Evolutionary conservation across 192 early-diverging fungal genomes (phyloP), one percentile per base, ranked within the genome.

Genomic region (Dissophora globulifera): DNA sequence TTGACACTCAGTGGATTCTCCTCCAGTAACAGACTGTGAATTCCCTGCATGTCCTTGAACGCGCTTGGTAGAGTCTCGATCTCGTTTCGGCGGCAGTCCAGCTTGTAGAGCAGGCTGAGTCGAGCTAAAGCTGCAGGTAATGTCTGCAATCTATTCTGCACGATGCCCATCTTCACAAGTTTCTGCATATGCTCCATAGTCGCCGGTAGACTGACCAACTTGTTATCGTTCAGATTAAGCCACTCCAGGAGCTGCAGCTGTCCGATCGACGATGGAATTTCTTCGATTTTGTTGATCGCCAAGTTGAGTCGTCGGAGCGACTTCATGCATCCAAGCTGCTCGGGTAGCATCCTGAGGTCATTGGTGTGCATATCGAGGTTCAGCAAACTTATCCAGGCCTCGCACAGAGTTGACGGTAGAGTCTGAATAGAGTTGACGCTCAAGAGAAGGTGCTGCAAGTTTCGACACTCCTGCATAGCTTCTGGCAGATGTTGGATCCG

Each of bases 191-290:
- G 52, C 10, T 60, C 59, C 55, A 85, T 69, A 1, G 61, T 69
- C 3, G 55, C 38, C 0, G 83, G 83, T 1, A 85, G 46, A 0
- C 48, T 50, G 2, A 40, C 33, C 31, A 85, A 32, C 23, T 72
- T 58, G 52, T 85, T 85, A 49, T 85, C 83, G 33, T 85, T 85
- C 2, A 85, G 32, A 22, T 83, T 85, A 3, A 85, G 53, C 83
- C 81, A 85, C 41, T 85, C 82, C 7, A 85, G 35, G 0, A 64
- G 50, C 10, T 17, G 35, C 1, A 80, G 46, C 20, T 67, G 57
- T 7, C 80, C 80, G 26, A 84, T 75, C n/a, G 71, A 60, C 0
- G 31, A 17, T 11, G 83, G 83, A 29, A 84, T 45, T 5, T 61
- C 51, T 0, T 40, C 38, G 19, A 84, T 66, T 19, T 67, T 62